Conservation (phyloP, 2,329 filamentous ascomycete genomes). For the Chrysoporthe cubensis region DNA sequence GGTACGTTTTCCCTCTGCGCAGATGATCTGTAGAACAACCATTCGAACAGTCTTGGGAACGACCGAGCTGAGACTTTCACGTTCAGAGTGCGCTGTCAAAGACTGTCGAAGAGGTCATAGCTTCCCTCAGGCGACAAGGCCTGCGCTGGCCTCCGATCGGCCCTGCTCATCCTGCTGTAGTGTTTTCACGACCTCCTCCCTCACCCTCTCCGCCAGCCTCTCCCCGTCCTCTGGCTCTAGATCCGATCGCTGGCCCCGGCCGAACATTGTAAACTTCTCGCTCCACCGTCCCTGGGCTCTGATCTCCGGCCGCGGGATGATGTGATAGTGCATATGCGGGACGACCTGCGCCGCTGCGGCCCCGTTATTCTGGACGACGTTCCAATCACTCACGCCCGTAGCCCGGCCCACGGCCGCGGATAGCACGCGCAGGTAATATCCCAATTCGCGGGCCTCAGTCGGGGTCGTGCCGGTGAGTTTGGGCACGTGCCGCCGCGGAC, state of each 20-base stretch:
- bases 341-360: slow-evolving; percentile 89
- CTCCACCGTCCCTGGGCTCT: slow-evolving; percentile 56
- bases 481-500: slow-evolving; percentile 74
- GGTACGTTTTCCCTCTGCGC: too few relatives aligned
- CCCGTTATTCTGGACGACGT: slow-evolving; percentile 96
- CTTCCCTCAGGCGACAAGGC: slow-evolving; percentile 39
- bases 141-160: slow-evolving; percentile 28
- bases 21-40: too few relatives aligned
- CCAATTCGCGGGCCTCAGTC: slow-evolving; percentile 68
- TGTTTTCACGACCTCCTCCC: slow-evolving; percentile 53
- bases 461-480: slow-evolving; percentile 75
- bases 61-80: too few relatives aligned
- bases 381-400: slow-evolving; percentile 82
- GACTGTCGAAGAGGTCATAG: slow-evolving; percentile 36
- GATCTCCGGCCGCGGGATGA: slow-evolving; percentile 82
- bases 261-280: slow-evolving; percentile 83
- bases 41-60: too few relatives aligned
- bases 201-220: slow-evolving; percentile 59
- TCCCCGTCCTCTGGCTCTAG: slow-evolving; percentile 76
- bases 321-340: slow-evolving; percentile 90
- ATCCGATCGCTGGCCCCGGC: slow-evolving; percentile 71
- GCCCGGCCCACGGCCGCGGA: slow-evolving; percentile 71
- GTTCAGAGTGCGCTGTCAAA: background rate
- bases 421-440: slow-evolving; percentile 70
- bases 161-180: slow-evolving; percentile 45